Evolutionary conservation across 202 grass and related monocot genomes (phyloP), one percentile per base, ranked within the genome.

Genomic region (Bolboschoenoplectus hybrid): DNA sequence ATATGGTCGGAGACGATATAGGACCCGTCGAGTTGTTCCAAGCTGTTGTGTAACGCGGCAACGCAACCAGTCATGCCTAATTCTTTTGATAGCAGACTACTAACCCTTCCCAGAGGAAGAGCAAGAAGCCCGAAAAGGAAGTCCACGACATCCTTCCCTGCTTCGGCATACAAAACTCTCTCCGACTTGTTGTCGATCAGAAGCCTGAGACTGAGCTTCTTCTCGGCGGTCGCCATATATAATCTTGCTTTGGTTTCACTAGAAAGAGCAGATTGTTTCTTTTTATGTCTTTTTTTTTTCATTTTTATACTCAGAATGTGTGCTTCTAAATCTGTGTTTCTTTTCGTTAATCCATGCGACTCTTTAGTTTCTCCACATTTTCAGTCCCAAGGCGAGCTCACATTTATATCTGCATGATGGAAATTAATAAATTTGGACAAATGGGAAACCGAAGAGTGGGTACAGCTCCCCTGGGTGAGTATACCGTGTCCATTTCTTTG

Each of bases 101-200:
- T 7, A 19, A 62, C 14, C 17, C 58, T 62, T 26, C 58, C 58
- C 1, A 62, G 17, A 62, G 58, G 58, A 62, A 62, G n/a, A 26
- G 58, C 58, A 17, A 62, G 17, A 20, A 62, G 58, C 6, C 58
- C 1, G 3, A 62, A 19, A 7, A 62, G 58, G 17, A 62, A 62
- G 58, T 62, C 58, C 1, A 62, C 17, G 6, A 62, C 58, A 62
- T 62, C n/a, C 3, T 62, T 62, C 1, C 58, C n/a, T 4, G 58
- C 58, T 62, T 62, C 58, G 3, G 58, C 58, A 62, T 19, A 19
- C 58, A 19, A 20, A 5, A 62, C 58, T 62, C 17, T 62, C 3
- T 62, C n/a, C 58, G 58, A 62, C 58, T 62, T 62, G 7, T 62
- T 62, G 58, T 62, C 58, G 14, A 62, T 62, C n/a, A 62, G 58